phyloP scores from a whole-genome alignment of 73 alveolate species.

The Paramecium sonneborni region DNA sequence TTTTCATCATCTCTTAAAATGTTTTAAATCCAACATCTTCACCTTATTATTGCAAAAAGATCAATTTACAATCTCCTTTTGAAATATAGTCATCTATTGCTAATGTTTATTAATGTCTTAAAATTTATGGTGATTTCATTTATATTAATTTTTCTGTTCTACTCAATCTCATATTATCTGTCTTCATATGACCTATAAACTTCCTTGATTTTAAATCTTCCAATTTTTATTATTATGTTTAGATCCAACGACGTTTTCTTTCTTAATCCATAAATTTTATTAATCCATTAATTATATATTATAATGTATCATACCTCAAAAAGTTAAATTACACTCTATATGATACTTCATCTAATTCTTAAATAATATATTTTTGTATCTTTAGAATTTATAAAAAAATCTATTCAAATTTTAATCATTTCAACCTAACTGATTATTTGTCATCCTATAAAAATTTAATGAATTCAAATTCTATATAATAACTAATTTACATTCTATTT shows the following conservation, averaged over 20 bases:
- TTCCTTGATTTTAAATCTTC: neutral
- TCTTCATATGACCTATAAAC: neutral
- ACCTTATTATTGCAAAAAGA: neutral
- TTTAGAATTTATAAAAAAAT: too few relatives aligned
- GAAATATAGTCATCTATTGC: neutral
- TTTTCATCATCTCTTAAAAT: constrained; percentile 43
- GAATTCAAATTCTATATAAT: too few relatives aligned
- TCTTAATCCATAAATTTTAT: constrained; percentile 26
- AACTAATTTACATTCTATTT: too few relatives aligned
- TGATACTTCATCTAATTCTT: too few relatives aligned
- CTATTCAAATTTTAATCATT: too few relatives aligned
- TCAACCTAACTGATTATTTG: too few relatives aligned
- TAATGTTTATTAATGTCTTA: neutral
- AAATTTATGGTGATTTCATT: neutral
- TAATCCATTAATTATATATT: neutral
- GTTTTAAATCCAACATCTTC: constrained; percentile 49
- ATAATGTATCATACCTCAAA: neutral
- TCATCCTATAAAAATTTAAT: too few relatives aligned
- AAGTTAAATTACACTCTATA: too few relatives aligned
- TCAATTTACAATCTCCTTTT: constrained; percentile 36
- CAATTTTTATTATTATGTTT: neutral
- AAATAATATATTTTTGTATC: too few relatives aligned
- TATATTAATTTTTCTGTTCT: neutral
- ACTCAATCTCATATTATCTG: neutral
- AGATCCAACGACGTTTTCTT: constrained; percentile 15